Conservation (phyloP, 208 protist species). For the Leptomonas seymouri region DNA sequence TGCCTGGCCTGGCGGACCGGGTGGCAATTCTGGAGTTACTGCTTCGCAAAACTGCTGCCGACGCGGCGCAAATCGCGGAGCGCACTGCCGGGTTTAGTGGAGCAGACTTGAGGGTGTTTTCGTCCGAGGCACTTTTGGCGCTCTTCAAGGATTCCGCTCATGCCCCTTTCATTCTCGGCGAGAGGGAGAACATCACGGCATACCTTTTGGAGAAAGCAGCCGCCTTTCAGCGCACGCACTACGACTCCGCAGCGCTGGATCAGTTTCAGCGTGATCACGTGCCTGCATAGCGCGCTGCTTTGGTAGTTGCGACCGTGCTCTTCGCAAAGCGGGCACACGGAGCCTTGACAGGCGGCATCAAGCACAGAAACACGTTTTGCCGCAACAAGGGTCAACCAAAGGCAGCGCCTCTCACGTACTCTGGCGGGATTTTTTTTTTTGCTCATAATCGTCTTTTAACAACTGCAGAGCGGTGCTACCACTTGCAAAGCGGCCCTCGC, state of each 20-base stretch:
- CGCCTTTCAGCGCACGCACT: constrained; percentile 57
- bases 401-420: too few species aligned
- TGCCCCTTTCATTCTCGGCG: constrained; percentile 23
- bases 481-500: too few species aligned
- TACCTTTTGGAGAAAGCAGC: constrained; percentile 38
- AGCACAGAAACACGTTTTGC: too few species aligned
- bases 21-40: constrained; percentile 56
- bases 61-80: constrained; percentile 47
- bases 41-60: constrained; percentile 48
- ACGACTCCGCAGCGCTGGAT: constrained; percentile 52
- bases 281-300: constrained; percentile 2
- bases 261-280: constrained; percentile 48
- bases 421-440: too few species aligned
- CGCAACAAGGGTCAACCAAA: too few species aligned
- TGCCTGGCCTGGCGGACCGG: constrained; percentile 62
- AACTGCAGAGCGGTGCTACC: too few species aligned
- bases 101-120: constrained; percentile 74
- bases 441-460: too few species aligned
- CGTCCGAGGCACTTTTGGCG: constrained; percentile 53
- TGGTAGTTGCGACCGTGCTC: too few species aligned
- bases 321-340: neutral
- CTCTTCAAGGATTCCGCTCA: constrained; percentile 36
- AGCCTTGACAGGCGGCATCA: neutral
- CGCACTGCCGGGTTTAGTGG: constrained; percentile 84
- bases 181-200: constrained; percentile 37